Evolutionary conservation across 2,329 filamentous ascomycete species (phyloP).

Genomic region (Diaporthe helianthi): DNA sequence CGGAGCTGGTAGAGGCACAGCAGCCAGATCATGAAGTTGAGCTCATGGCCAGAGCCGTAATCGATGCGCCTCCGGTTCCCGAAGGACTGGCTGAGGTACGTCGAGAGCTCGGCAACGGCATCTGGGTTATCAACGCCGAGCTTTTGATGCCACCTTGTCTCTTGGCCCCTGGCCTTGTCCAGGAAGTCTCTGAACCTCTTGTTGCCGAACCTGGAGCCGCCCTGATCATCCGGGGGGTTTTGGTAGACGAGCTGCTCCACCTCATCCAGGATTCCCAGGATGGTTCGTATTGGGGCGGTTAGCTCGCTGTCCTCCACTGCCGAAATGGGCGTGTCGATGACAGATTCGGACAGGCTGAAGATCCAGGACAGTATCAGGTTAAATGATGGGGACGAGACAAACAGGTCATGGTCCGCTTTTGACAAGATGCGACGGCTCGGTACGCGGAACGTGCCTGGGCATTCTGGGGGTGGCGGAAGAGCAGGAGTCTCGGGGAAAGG

Average conservation of each 20-base stretch:
- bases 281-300: slow-evolving; percentile 65
- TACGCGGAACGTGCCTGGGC: slow-evolving; percentile 66
- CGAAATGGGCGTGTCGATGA: slow-evolving; percentile 73
- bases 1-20: slow-evolving; percentile 87
- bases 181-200: slow-evolving; percentile 86
- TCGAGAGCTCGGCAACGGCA: slow-evolving; percentile 74
- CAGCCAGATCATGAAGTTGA: slow-evolving; percentile 97
- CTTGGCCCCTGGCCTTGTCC: slow-evolving; percentile 67
- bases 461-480: slow-evolving; percentile 69
- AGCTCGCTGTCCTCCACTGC: slow-evolving; percentile 62
- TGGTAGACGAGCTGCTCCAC: slow-evolving; percentile 70
- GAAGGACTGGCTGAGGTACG: slow-evolving; percentile 84
- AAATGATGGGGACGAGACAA: slow-evolving; percentile 78
- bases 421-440: slow-evolving; percentile 86
- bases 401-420: slow-evolving; percentile 78
- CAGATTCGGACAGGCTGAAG: slow-evolving; percentile 84
- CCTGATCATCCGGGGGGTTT: slow-evolving; percentile 84
- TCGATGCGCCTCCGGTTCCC: slow-evolving; percentile 89
- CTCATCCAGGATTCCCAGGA: slow-evolving; percentile 74
- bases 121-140: slow-evolving; percentile 59
- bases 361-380: slow-evolving; percentile 82
- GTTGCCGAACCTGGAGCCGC: slow-evolving; percentile 92
- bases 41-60: slow-evolving; percentile 95
- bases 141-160: slow-evolving; percentile 66
- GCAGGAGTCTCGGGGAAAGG: slow-evolving; percentile 79